Evolutionary conservation across 148 eudicot species (phyloP).

Genomic region (Persicaria tinctoria): DNA sequence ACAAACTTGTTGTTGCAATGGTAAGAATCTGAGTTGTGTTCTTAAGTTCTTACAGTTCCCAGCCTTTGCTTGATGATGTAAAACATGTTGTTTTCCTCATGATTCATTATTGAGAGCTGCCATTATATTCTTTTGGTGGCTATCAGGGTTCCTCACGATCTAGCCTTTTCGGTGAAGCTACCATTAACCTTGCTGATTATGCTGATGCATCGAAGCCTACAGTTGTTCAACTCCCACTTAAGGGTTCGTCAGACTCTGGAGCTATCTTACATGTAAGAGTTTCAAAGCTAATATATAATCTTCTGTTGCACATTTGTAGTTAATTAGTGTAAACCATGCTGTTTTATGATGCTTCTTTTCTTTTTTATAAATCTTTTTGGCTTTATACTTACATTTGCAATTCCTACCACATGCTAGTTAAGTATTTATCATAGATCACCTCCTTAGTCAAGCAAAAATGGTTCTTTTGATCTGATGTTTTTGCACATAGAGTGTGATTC

Average conservation of each 20-base stretch:
- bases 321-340: not conserved
- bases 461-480: not conserved
- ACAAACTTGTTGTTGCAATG: constrained; percentile 91
- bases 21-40: constrained; percentile 27
- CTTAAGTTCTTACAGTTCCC: not conserved
- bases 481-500: not conserved
- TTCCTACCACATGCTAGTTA: not conserved
- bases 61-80: not conserved
- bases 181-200: constrained; percentile 86
- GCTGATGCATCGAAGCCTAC: constrained; percentile 81
- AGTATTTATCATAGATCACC: not conserved
- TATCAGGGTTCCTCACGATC: constrained; percentile 89
- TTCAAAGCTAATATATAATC: not conserved
- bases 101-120: not conserved
- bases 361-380: not conserved
- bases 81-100: not conserved
- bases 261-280: constrained; percentile 75
- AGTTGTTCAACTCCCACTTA: constrained; percentile 62
- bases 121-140: constrained; percentile 3
- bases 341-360: not conserved
- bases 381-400: not conserved
- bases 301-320: constrained; percentile 4
- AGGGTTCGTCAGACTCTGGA: constrained; percentile 80
- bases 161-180: constrained; percentile 92
- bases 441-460: not conserved